phyloP scores from a whole-genome alignment of 2,329 filamentous ascomycete genomes.

The Cladorrhinum sp. region DNA sequence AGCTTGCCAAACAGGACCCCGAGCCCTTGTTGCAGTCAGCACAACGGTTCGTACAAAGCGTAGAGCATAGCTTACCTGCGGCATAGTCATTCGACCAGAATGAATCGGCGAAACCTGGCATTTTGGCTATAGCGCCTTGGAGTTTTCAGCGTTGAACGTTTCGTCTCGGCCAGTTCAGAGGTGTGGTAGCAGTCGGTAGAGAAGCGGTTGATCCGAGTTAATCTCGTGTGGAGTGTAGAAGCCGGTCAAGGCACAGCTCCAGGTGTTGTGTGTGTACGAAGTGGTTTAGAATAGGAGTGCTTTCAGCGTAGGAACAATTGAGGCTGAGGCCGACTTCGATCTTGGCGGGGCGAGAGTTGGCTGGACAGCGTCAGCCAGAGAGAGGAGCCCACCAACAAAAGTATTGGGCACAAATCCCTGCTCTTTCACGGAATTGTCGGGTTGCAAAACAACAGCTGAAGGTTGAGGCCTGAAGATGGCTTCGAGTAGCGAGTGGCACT shows the following conservation, averaged over 20 bases:
- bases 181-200: not conserved
- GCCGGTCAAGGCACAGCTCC: constrained; percentile 13
- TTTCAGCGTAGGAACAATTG: not conserved
- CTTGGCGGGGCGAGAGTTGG: constrained; percentile 1
- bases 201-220: not conserved
- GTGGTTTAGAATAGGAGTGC: not conserved
- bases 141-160: not conserved
- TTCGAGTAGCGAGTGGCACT: not conserved
- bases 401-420: not conserved
- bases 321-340: constrained; percentile 7
- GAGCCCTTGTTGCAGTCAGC: constrained; percentile 53
- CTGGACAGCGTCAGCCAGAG: constrained; percentile 1
- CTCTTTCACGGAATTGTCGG: not conserved
- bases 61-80: constrained; percentile 59
- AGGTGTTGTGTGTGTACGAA: constrained; percentile 3
- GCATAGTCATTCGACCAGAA: constrained; percentile 99
- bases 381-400: not conserved
- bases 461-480: not conserved
- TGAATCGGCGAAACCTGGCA: constrained; percentile 89
- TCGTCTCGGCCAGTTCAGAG: not conserved
- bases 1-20: constrained; percentile 95
- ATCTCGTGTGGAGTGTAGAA: not conserved
- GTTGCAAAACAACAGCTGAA: not conserved
- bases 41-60: constrained; percentile 15
- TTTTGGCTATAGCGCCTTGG: constrained; percentile 41